Conservation (phyloP, 75 land plant species). For the Pinus tabuliformis region DNA sequence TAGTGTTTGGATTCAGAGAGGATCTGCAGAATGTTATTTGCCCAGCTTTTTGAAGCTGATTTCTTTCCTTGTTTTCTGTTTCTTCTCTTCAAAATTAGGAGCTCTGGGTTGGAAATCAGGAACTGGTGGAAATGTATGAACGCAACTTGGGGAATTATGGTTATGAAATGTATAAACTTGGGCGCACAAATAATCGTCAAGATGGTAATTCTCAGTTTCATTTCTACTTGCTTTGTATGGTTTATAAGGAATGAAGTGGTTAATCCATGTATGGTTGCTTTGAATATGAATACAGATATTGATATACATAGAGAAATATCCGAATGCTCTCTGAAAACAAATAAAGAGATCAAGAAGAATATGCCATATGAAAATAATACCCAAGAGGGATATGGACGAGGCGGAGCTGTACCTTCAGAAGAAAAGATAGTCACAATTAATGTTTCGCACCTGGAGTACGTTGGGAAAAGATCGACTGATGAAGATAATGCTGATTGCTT, state of each 20-base stretch:
- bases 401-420: not conserved
- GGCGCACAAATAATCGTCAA: constrained; percentile 73
- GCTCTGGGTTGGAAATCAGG: constrained; percentile 82
- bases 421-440: not conserved
- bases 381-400: not conserved
- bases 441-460: not conserved
- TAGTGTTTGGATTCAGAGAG: constrained; percentile 2
- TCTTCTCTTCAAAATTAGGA: constrained; percentile 38
- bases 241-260: not conserved
- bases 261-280: not conserved
- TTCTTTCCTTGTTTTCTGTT: not conserved
- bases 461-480: not conserved
- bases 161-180: constrained; percentile 58
- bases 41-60: not conserved
- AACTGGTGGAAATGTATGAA: constrained; percentile 83
- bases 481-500: not conserved
- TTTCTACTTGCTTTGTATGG: not conserved
- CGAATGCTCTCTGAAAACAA: not conserved
- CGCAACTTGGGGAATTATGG: constrained; percentile 53
- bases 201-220: constrained; percentile 48
- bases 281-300: not conserved
- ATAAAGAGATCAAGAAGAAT: not conserved
- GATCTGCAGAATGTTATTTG: not conserved
- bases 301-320: not conserved
- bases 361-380: not conserved